Base-by-base conservation (phyloP, 2,329 filamentous ascomycete species). In the Fusarium buxicola region DNA sequence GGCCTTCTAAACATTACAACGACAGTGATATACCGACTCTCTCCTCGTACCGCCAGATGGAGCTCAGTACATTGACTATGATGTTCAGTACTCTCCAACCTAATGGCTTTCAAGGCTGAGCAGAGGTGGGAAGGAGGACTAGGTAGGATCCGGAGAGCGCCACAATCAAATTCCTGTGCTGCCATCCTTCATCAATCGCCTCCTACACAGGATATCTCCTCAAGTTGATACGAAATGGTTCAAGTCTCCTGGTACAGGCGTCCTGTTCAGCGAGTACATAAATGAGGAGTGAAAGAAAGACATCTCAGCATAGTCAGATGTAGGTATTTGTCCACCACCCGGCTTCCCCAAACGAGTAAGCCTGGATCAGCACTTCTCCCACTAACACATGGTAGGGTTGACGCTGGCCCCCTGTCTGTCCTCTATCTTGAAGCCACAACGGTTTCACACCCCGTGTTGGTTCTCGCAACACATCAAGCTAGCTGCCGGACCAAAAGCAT, bases 321-420 rank as follows among this genome's bases (percentile, higher is more conserved):
- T 30, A 44, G 13, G 34, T 34, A 47, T 43, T 52, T 38, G 38
- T 16, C 39, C 32, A 55, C 58, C 32, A 55, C 15, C 49, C 69
- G 68, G 69, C 52, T 69, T 71, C 24, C 69, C 66, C 15, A 60
- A 69, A 59, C 27, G 21, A 62, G 69, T 67, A 71, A 65, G 21
- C 60, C 68, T 65, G 45, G 30, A 24, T 50, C 52, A 58, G 25
- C 13, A 57, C 31, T 18, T 10, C 46, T 39, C 31, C 32, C 47
- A 40, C 47, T 60, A 36, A 46, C 46, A 27, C 25, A 31, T 36
- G 40, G 57, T 39, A 39, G 60, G 60, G 57, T 40, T 55, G 47
- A 62, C 58, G 54, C 47, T 59, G 43, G 43, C 47, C 46, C 52
- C 50, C 57, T 53, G 34, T 40, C 34, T 13, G 24, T 18, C 39